A percentile compares a stretch with the other conserved stretches of the same genome.
Evolutionary conservation across 2,329 filamentous ascomycete genomes (phyloP).

Genomic region (Bisporella sp.): DNA sequence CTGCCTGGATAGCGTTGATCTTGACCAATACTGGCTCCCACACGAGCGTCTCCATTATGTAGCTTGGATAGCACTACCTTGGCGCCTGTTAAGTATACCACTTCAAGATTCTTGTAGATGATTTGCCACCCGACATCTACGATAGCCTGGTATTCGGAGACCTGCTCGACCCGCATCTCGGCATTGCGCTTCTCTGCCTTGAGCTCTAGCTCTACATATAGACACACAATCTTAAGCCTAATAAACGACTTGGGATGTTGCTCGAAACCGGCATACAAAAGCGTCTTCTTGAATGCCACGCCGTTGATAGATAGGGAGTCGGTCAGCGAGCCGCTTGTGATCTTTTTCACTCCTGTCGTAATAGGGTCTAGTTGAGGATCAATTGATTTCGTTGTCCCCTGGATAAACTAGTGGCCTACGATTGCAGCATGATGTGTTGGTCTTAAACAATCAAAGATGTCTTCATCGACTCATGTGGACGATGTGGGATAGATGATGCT

Average conservation of each 20-base stretch:
- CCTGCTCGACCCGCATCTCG: constrained; percentile 94
- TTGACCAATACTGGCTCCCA: constrained; percentile 97
- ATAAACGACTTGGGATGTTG: constrained; percentile 96
- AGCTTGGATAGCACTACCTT: constrained; percentile 97
- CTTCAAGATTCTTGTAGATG: constrained; percentile 98
- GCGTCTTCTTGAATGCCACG: constrained; percentile 99
- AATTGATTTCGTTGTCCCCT: constrained; percentile 94
- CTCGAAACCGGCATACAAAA: constrained; percentile 97
- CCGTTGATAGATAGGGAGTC: constrained; percentile 96
- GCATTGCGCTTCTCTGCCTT: constrained; percentile 99
- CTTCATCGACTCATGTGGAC: too few relatives aligned
- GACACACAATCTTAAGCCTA: constrained; percentile 91
- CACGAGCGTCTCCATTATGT: constrained; percentile 93
- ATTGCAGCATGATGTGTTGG: too few relatives aligned
- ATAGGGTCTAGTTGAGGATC: too few relatives aligned
- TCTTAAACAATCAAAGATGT: too few relatives aligned
- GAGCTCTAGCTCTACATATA: constrained; percentile 96
- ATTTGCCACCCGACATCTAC: constrained; percentile 99
- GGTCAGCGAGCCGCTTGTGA: constrained; percentile 90
- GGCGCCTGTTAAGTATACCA: constrained; percentile 84
- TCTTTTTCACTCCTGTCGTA: constrained; percentile 97
- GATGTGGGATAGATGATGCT: too few relatives aligned
- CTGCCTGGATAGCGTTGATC: constrained; percentile 93
- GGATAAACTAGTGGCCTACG: constrained; percentile 69
- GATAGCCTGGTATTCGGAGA: constrained; percentile 98